These are phyloP conservation scores for Linnemannia exigua DNA, from an alignment of 192 early-diverging fungal genomes.

Conservation along the genomic window DNA sequence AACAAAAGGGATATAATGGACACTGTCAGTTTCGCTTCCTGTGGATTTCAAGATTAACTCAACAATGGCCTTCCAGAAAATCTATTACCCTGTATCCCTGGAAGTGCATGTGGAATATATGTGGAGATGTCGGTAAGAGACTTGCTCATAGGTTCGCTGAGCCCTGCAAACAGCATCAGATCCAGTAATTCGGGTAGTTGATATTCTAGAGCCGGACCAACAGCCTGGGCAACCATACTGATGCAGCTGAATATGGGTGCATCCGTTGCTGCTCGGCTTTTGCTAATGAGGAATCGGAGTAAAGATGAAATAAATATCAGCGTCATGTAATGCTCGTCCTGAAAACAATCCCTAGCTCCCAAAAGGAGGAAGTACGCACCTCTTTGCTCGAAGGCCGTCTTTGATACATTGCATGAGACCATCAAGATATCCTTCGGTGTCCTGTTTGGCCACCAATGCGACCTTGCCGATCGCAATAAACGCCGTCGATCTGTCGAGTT, in stretches of 20 bases:
- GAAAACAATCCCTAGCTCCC: no score
- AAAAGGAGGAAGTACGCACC: constrained; percentile 57
- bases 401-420: constrained; percentile 81
- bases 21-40: neutral
- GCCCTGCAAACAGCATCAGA: constrained; percentile 90
- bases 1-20: neutral
- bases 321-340: neutral
- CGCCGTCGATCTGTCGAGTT: constrained; percentile 61
- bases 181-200: constrained; percentile 90
- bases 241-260: constrained; percentile 85
- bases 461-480: constrained; percentile 90
- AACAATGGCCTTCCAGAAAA: neutral
- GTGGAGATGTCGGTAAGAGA: constrained; percentile 83
- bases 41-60: neutral
- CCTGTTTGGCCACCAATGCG: constrained; percentile 81
- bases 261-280: constrained; percentile 61
- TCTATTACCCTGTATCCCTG: constrained; percentile 83
- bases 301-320: neutral
- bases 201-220: constrained; percentile 86
- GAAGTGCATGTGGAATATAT: constrained; percentile 84
- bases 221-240: constrained; percentile 87
- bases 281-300: constrained; percentile 16
- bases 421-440: constrained; percentile 84
- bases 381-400: constrained; percentile 77
- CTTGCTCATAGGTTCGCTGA: constrained; percentile 83